phyloP scores from a whole-genome alignment of 1,284 basidiomycete species.

The Sporisorium iseilematis-ciliati region DNA sequence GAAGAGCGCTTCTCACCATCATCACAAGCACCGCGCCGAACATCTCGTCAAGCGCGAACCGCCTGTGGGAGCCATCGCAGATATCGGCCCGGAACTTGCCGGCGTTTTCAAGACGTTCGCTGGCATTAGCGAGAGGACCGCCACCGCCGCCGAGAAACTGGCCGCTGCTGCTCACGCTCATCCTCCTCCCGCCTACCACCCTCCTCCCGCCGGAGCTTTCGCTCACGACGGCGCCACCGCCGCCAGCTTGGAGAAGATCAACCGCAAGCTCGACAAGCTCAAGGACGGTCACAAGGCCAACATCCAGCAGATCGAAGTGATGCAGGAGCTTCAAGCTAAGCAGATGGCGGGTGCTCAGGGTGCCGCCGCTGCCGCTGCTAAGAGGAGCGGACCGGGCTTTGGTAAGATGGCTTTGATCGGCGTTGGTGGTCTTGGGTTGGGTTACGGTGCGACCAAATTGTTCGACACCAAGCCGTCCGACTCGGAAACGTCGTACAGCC shows the following conservation, averaged over 20 bases:
- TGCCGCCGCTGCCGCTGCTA: neutral
- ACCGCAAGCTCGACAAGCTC: constrained; percentile 4
- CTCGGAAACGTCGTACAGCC: constrained; percentile 18
- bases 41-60: constrained; percentile 5
- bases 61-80: neutral
- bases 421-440: constrained; percentile 10
- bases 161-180: constrained; percentile 1
- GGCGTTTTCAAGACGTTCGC: neutral
- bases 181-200: too few species aligned
- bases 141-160: constrained; percentile 1
- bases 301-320: constrained; percentile 20
- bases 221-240: constrained; percentile 10
- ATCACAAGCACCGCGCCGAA: constrained; percentile 7
- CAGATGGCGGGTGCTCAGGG: constrained; percentile 8
- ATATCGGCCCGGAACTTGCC: constrained; percentile 5
- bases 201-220: neutral
- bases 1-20: neutral
- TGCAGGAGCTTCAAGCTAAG: constrained; percentile 27
- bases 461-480: constrained; percentile 42
- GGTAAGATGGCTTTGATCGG: constrained; percentile 3
- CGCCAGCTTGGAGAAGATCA: constrained; percentile 5
- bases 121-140: neutral
- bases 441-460: constrained; percentile 22
- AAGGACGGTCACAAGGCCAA: neutral
- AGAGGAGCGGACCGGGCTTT: constrained; percentile 8